phyloP scores from a whole-genome alignment of 2,329 filamentous ascomycete genomes.

The Rugonectria rugulosa region DNA sequence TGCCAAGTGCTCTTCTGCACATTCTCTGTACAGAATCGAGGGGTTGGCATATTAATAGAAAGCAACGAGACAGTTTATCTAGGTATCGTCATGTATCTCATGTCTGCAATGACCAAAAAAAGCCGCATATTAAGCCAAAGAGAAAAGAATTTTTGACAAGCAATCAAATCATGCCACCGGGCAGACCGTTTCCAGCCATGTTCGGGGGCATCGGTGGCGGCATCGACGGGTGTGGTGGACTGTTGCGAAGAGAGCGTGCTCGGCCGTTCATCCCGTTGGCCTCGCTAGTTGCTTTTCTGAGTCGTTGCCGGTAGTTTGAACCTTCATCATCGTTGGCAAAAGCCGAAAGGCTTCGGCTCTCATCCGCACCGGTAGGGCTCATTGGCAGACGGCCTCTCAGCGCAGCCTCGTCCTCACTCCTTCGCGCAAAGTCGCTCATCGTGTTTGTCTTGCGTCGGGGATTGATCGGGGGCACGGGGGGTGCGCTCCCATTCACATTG shows the following conservation, averaged over 20 bases:
- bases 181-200: slow-evolving; percentile 43
- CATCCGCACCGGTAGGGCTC: slow-evolving; percentile 29
- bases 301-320: slow-evolving; percentile 46
- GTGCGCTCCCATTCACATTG: slow-evolving; percentile 49
- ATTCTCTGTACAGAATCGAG: background rate
- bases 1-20: slow-evolving; percentile 1
- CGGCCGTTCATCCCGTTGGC: slow-evolving; percentile 43
- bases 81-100: slow-evolving; percentile 35
- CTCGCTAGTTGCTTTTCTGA: slow-evolving; percentile 55
- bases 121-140: slow-evolving; percentile 25
- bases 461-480: slow-evolving; percentile 67
- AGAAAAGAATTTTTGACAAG: slow-evolving; percentile 11
- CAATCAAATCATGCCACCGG: slow-evolving; percentile 56
- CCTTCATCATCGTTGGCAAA: slow-evolving; percentile 48
- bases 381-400: slow-evolving; percentile 30
- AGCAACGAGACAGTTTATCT: slow-evolving; percentile 24
- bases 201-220: slow-evolving; percentile 39
- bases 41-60: slow-evolving; percentile 26
- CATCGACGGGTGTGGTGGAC: slow-evolving; percentile 34
- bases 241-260: slow-evolving; percentile 37
- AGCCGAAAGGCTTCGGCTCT: slow-evolving; percentile 36
- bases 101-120: slow-evolving; percentile 23
- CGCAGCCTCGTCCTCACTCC: slow-evolving; percentile 44
- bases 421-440: slow-evolving; percentile 46
- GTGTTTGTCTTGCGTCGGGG: slow-evolving; percentile 59